Conservation (phyloP, 1,139 yeast species). For the Saccharomyces pastorianus region DNA sequence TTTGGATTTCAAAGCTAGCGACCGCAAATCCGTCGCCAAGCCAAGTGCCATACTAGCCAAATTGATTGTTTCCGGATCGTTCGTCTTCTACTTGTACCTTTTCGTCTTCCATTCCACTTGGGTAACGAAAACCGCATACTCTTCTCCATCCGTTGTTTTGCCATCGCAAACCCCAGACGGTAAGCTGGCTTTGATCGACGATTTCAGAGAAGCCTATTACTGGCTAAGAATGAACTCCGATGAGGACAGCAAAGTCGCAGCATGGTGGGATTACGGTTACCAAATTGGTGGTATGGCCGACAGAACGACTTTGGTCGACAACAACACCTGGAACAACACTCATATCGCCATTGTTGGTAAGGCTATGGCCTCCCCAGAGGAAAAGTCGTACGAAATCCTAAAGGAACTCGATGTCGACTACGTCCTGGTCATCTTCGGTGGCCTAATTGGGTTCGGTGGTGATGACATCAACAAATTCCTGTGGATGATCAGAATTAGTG, state of each 20-base stretch:
- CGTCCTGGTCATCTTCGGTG: conserved; percentile 89
- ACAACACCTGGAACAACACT: conserved; percentile 98
- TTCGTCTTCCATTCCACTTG: conserved; percentile 95
- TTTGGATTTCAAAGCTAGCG: conserved; percentile 43
- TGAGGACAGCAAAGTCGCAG: conserved; percentile 91
- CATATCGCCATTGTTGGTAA: conserved; percentile 99
- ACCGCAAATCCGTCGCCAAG: conserved; percentile 2
- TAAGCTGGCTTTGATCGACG: conserved; percentile 77
- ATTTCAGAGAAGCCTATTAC: conserved; percentile 96
- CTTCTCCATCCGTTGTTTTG: conserved; percentile 95
- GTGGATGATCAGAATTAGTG: conserved; percentile 98
- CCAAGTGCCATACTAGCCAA: conserved; percentile 12
- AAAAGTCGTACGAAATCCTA: conserved; percentile 78
- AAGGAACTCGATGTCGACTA: conserved; percentile 92
- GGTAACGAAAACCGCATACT: conserved; percentile 93
- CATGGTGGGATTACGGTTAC: conserved; percentile 99
- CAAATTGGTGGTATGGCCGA: conserved; percentile 99
- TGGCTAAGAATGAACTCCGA: conserved; percentile 98
- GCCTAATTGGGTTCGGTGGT: conserved; percentile 86
- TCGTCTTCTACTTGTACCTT: conserved; percentile 63
- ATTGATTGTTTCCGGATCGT: conserved; percentile 56
- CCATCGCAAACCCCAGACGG: conserved; percentile 82
- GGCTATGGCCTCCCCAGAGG: conserved; percentile 90
- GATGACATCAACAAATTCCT: conserved; percentile 94
- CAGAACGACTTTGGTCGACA: conserved; percentile 94